Evolutionary conservation across 495 filamentous ascomycete species (phyloP), one percentile per base, ranked within the genome.

Genomic region (Podospora sp.): DNA sequence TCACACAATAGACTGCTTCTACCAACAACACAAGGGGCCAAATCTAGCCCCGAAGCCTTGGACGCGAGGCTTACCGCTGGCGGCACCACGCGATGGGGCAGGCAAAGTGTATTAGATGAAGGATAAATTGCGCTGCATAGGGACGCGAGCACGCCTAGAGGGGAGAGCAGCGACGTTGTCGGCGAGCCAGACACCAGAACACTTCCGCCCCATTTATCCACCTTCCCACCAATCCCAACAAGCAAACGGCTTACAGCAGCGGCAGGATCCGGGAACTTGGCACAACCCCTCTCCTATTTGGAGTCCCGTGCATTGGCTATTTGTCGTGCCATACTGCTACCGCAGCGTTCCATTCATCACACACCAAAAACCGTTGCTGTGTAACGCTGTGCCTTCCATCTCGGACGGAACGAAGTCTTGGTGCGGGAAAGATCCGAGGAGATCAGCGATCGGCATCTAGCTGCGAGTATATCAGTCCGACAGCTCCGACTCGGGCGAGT

Each of bases 81-180:
- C 52, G 52, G 52, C 29, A 33, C 29, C 4, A 14, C 7, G 9
- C 21, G 9, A 22, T 12, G 16, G 52, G 52, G 5, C 14, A 55
- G 52, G 52, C 52, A 55, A 12, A 55, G 52, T 55, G 8, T 55
- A 55, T 24, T 26, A 55, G 52, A 55, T 55, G 20, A 55, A 55
- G 20, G 52, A 3, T 55, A 55, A 11, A 55, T 55, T 26, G 52
- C 2, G 5, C 49, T 22, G 49, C 49, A 3, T 22, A 33, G 49
- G 49, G 14, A n/a, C 49, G 49, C 18, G 16, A 22, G 5, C 16
- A 22, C 49, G 18, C 52, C 52, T n/a, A 55, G 52, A 55, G 52
- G 14, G 52, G 8, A 11, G 25, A 11, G n/a, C n/a, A n/a, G n/a
- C n/a, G 52, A n/a, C 22, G 16, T 22, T 22, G 16, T 22, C n/a